phyloP scores from a whole-genome alignment of 116 monocot species.

The Papilionanthe hybrid region DNA sequence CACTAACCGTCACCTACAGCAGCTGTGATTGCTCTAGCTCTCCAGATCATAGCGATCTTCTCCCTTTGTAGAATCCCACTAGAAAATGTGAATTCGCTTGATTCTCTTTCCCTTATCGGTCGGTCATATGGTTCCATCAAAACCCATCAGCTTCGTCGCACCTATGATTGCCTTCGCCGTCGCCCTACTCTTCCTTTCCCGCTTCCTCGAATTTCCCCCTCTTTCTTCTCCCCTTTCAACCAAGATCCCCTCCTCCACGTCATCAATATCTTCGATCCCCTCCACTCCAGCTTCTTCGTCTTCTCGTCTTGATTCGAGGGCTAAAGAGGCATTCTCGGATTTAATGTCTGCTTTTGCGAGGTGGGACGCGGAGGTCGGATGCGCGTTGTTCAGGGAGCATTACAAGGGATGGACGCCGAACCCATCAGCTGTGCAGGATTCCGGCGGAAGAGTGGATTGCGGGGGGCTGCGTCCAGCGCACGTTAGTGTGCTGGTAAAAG shows the following conservation, averaged over 20 bases:
- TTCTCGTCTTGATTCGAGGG: conserved; percentile 3
- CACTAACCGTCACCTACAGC: no score
- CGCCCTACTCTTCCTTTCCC: conserved; percentile 40
- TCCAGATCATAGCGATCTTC: no score
- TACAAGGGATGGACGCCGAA: conserved; percentile 24
- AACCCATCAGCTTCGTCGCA: conserved; percentile 33
- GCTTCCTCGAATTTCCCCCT: conserved; percentile 38
- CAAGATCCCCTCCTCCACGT: not conserved
- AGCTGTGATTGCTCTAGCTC: not conserved
- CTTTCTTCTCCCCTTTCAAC: conserved; percentile 21
- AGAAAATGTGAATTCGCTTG: not conserved
- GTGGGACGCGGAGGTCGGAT: conserved; percentile 72
- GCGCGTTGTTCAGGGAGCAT: conserved; percentile 37
- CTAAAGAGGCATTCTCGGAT: conserved; percentile 42
- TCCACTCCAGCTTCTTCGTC: conserved; percentile 1
- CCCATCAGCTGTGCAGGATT: conserved; percentile 41
- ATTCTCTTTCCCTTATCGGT: not conserved
- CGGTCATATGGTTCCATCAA: conserved; percentile 24
- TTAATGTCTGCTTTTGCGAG: conserved; percentile 40
- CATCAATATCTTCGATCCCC: not conserved
- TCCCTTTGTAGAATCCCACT: no score
- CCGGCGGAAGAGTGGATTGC: conserved; percentile 17
- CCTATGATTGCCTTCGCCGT: conserved; percentile 46
- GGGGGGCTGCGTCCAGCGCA: conserved; percentile 11
- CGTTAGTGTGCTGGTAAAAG: conserved; percentile 72